Evolutionary conservation across 495 filamentous ascomycete genomes (phyloP).

Genomic region (Penicillium salamii): DNA sequence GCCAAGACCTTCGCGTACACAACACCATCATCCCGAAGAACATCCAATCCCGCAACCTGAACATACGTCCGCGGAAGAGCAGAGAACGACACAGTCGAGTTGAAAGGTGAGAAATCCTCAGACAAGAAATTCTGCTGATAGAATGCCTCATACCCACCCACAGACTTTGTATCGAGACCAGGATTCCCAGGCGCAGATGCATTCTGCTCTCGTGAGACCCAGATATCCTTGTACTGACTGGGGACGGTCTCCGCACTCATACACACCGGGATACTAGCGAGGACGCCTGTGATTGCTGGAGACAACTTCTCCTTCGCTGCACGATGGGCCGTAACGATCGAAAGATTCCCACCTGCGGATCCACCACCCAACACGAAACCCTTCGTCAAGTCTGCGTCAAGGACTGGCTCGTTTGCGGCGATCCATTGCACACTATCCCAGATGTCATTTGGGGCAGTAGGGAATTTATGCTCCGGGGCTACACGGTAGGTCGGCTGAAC

Average conservation of each 20-base stretch:
- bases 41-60: conserved; percentile 36
- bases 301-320: conserved; percentile 40
- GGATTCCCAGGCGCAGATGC: conserved; percentile 18
- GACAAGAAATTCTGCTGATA: conserved; percentile 9
- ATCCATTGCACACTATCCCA: conserved; percentile 52
- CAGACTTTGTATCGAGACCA: conserved; percentile 1
- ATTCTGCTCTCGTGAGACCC: conserved; percentile 39
- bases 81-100: neutral
- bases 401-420: conserved; percentile 27
- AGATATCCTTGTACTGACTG: conserved; percentile 27
- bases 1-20: conserved; percentile 33
- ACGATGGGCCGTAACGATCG: conserved; percentile 38
- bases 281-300: conserved; percentile 43
- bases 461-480: conserved; percentile 49
- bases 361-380: conserved; percentile 52
- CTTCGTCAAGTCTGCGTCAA: conserved; percentile 14
- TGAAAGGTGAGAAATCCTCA: conserved; percentile 13
- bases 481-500: conserved; percentile 42
- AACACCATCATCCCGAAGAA: conserved; percentile 38
- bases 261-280: conserved; percentile 39
- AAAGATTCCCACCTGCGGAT: conserved; percentile 48
- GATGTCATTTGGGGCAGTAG: conserved; percentile 42
- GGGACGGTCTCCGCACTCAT: conserved; percentile 16
- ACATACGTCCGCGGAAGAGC: conserved; percentile 38
- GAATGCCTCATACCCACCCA: neutral